Percentiles rank a stretch among this genome's conserved stretches.
phyloP scores from a whole-genome alignment of 805 yeast species.

The Candida morakotiae region DNA sequence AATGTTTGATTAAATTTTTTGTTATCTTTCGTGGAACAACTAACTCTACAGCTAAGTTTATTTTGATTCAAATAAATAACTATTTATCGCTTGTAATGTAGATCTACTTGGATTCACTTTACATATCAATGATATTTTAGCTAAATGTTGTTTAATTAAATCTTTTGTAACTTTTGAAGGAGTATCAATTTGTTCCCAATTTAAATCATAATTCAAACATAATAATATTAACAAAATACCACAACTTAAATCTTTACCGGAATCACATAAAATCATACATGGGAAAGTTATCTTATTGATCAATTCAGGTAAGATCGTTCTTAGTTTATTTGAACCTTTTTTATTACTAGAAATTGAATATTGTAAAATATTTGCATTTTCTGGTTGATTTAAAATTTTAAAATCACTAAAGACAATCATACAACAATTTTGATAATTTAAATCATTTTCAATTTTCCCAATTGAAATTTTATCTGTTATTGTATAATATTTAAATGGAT shows the following conservation, averaged over 20 bases:
- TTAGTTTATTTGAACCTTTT: slow-evolving; percentile 61
- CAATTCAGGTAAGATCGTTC: slow-evolving; percentile 45
- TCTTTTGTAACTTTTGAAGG: slow-evolving; percentile 40
- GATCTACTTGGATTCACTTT: slow-evolving; percentile 73
- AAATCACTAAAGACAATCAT: slow-evolving; percentile 18
- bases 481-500: not conserved
- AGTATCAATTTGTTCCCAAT: slow-evolving; percentile 33
- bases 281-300: slow-evolving; percentile 16
- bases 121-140: slow-evolving; percentile 42
- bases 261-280: slow-evolving; percentile 52
- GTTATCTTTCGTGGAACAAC: no score
- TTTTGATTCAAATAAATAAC: slow-evolving; percentile 18
- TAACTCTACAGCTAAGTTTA: no score
- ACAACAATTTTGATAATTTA: slow-evolving; percentile 9
- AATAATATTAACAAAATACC: slow-evolving; percentile 55
- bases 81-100: slow-evolving; percentile 68
- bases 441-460: slow-evolving; percentile 20
- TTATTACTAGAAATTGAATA: slow-evolving; percentile 39
- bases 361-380: slow-evolving; percentile 8
- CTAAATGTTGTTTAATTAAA: slow-evolving; percentile 52
- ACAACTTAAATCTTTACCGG: slow-evolving; percentile 63
- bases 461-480: slow-evolving; percentile 23
- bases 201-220: slow-evolving; percentile 39
- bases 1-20: no score
- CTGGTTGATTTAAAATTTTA: slow-evolving; percentile 7